Evolutionary conservation across 768 basidiomycete species (phyloP), one percentile per base, ranked within the genome.

Genomic region (Hypsizygus marmoreus): DNA sequence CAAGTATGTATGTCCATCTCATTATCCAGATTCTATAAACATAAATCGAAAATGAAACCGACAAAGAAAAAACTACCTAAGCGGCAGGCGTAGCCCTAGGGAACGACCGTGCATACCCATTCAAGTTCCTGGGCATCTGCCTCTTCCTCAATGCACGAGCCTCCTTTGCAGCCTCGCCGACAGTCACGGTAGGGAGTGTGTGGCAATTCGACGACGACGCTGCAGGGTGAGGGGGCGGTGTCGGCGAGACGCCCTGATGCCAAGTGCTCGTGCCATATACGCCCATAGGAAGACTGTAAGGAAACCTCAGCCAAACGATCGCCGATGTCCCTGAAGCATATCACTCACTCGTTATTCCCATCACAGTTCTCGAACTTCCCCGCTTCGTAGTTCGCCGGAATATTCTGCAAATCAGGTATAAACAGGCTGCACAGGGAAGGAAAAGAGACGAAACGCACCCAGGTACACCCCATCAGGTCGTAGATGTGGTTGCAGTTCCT

Each of bases 401-500:
- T 88, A 60, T 91, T 92, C 78, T 84, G 76, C 68, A 70, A 22
- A 71, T 14, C 10, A 37, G 7, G 22, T 36, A 42, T n/a, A 14
- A 40, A 33, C 26, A 34, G 26, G 38, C 6, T 20, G 9, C 33
- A 23, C 7, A 23, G 24, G 14, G 19, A 46, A 40, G n/a, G n/a
- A 20, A 46, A 28, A 8, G 22, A 22, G 17, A 40, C 20, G 28
- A 10, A 30, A 55, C 69, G 31, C 37, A 76, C 77, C 75, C 76
- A 79, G 51, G 60, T 68, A 56, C 77, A 78, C 11, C 82, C 85
- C 76, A 82, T 79, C 38, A 80, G 72, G 54, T 90, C 88, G 52
- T 82, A 89, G 54, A 86, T 84, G 70, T 93, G 87, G 64, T 88
- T 81, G 73, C 89, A 91, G 44, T 75, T 73, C 17, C 67, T 64